Conservation (phyloP, 2,329 filamentous ascomycete species). For the Salinomyces thailandicus region DNA sequence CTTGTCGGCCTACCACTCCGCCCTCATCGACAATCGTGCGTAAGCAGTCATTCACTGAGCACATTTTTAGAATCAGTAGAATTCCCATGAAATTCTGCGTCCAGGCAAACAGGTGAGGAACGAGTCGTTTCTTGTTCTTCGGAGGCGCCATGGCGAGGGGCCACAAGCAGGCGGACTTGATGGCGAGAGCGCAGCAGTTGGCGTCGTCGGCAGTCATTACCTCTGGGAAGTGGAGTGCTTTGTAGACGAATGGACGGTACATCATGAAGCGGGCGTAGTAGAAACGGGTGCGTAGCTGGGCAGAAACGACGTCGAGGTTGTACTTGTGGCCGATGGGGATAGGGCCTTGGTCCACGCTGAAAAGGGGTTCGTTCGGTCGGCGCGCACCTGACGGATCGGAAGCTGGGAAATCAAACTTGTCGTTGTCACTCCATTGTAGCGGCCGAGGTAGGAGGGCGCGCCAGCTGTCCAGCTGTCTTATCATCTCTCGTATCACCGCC, state of each 20-base stretch:
- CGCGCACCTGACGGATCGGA: constrained; percentile 17
- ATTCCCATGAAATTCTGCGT: constrained; percentile 52
- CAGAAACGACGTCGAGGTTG: constrained; percentile 47
- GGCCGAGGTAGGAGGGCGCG: constrained; percentile 44
- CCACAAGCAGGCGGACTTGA: constrained; percentile 50
- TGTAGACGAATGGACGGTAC: constrained; percentile 50
- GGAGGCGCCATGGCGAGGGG: constrained; percentile 49
- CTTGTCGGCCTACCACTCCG: constrained; percentile 34
- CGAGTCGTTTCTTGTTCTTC: constrained; percentile 46
- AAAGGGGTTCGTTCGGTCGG: constrained; percentile 30
- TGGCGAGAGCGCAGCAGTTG: constrained; percentile 45
- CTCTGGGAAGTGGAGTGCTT: constrained; percentile 48
- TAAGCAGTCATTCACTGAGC: constrained; percentile 42
- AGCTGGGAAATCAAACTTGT: constrained; percentile 34
- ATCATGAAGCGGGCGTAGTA: constrained; percentile 50
- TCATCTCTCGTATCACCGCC: constrained; percentile 41
- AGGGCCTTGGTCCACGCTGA: constrained; percentile 37
- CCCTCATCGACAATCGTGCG: constrained; percentile 37
- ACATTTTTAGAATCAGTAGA: constrained; percentile 47
- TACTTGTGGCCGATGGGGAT: constrained; percentile 40
- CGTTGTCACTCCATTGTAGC: constrained; percentile 49
- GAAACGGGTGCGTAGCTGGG: constrained; percentile 48
- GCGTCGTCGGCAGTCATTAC: constrained; percentile 45
- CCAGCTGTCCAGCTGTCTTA: constrained; percentile 48
- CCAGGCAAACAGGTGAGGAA: constrained; percentile 52